Evolutionary conservation across 345 rosid genomes (phyloP), one percentile per base, ranked within the genome.

Genomic region (Populus davidiana): DNA sequence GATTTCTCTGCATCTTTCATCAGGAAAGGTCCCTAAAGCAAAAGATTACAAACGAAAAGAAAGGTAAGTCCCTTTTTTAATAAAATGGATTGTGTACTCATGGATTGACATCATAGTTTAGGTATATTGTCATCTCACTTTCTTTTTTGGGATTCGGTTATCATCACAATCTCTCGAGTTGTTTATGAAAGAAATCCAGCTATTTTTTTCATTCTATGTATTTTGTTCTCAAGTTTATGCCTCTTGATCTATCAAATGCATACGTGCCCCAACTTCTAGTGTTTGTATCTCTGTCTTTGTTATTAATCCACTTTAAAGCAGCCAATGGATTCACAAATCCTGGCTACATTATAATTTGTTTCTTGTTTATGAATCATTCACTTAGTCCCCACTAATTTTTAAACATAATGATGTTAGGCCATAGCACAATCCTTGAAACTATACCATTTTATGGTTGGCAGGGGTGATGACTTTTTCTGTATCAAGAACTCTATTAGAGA

Each of bases 41-140:
- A n/a, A 87, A 73, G 88, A 76, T 84, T 72, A 87, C 84, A 83
- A 38, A 76, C 68, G 93, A 88, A 78, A 89, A 81, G 77, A 89
- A 87, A 80, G 89, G 90, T 87, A 67, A 47, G 5, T 71, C 73
- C 44, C 18, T 69, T 59, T 61, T 2, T 18, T 20, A 10, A 35
- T 49, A 10, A 4, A 52, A 7, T 41, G 36, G 6, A 4, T 44
- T 17, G 35, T 20, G n/a, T 38, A 39, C 29, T 7, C 18, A 47
- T 47, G 59, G 66, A 31, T 66, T 54, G 49, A 8, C 18, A 35
- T 23, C 31, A n/a, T 17, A 41, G n/a, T 47, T 44, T 14, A 47
- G 27, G 23, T 29, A 4, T 13, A 17, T 17, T 52, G 13, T 35
- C 39, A 43, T 25, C 21, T 13, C 18, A 54, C 20, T 31, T 27